Conservation (phyloP, 495 filamentous ascomycete genomes). For the Penicillium egyptiacum region DNA sequence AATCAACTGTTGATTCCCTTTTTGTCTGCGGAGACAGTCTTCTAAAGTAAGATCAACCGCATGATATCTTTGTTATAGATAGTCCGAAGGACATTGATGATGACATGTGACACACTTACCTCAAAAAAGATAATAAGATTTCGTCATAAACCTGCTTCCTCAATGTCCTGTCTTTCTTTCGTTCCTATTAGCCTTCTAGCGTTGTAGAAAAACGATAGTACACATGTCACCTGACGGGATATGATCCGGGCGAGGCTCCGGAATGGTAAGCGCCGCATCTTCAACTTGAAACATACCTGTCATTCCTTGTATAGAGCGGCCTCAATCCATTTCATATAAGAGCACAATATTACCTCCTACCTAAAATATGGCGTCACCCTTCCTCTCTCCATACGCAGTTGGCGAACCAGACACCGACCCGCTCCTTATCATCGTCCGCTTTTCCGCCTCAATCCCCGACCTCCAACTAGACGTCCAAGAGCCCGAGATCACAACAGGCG, state of each 20-base stretch:
- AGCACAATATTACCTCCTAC: not conserved
- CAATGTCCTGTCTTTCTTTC: not conserved
- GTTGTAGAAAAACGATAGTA: not conserved
- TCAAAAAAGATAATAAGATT: not conserved
- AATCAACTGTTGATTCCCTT: not conserved
- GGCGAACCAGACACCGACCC: constrained; percentile 38
- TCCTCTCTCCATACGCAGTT: constrained; percentile 22
- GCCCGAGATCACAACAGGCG: constrained; percentile 66
- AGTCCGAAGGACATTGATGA: constrained; percentile 15
- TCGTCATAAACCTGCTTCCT: not conserved
- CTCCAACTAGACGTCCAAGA: constrained; percentile 70
- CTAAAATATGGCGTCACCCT: constrained; percentile 19
- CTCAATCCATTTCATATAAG: constrained; percentile 1
- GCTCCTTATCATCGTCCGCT: constrained; percentile 78
- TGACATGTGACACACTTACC: not conserved
- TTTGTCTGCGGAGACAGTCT: not conserved
- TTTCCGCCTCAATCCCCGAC: constrained; percentile 81
- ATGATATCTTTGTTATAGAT: constrained; percentile 17
- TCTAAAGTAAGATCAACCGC: not conserved
- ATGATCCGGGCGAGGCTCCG: constrained; percentile 9
- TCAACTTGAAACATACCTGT: not conserved
- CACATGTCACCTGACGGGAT: constrained; percentile 17
- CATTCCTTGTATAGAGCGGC: not conserved
- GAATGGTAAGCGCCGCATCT: constrained; percentile 8
- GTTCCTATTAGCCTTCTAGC: not conserved